Percentiles rank a stretch among this genome's conserved stretches.
phyloP scores from a whole-genome alignment of 2,329 filamentous ascomycete species.

The Fusarium sp. region DNA sequence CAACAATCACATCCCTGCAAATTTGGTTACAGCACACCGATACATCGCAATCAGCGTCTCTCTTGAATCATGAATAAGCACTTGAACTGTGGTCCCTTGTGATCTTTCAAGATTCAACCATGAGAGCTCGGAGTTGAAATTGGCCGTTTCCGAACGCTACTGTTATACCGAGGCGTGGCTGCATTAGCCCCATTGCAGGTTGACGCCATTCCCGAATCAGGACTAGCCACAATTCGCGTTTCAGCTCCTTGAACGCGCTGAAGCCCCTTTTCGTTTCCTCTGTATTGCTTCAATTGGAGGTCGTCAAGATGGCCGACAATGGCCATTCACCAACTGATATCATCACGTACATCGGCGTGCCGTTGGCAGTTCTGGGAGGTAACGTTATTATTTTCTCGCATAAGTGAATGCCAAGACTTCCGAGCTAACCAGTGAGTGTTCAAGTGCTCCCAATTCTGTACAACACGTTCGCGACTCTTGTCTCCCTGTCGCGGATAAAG shows the following conservation, averaged over 20 bases:
- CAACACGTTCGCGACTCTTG: conserved; percentile 70
- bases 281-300: neutral
- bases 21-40: neutral
- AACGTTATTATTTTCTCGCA: neutral
- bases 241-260: conserved; percentile 14
- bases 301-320: conserved; percentile 47
- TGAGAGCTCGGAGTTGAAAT: neutral
- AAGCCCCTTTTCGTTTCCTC: conserved; percentile 8
- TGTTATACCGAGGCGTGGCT: conserved; percentile 2
- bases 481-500: conserved; percentile 70
- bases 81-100: no score
- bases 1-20: neutral
- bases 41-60: no score
- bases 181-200: neutral
- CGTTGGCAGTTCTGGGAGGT: conserved; percentile 66
- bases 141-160: neutral
- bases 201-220: conserved; percentile 5
- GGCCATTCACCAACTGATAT: conserved; percentile 58
- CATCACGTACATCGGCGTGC: conserved; percentile 68
- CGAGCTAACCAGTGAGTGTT: conserved; percentile 8
- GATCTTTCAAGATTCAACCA: no score
- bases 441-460: conserved; percentile 73
- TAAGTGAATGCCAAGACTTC: neutral
- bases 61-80: rapidly evolving
- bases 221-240: conserved; percentile 17